Percentiles rank a stretch among this genome's conserved stretches.
phyloP scores from a whole-genome alignment of 768 basidiomycete genomes.

The Boletus tomentosulus region DNA sequence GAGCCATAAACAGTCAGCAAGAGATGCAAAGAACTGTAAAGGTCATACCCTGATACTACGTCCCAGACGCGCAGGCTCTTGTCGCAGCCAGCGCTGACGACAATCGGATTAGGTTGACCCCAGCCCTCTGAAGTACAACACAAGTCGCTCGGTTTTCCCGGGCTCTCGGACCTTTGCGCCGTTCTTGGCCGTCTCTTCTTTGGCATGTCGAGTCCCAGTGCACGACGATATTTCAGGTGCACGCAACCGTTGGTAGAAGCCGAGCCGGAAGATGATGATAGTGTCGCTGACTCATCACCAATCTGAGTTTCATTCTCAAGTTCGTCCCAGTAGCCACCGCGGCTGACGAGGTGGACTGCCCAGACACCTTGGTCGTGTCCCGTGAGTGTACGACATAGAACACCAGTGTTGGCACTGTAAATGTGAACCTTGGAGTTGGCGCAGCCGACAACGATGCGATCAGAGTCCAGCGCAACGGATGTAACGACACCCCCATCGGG shows the following conservation, averaged over 20 bases:
- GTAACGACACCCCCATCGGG: slow-evolving; percentile 71
- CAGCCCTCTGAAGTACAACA: slow-evolving; percentile 78
- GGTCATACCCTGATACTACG: slow-evolving; percentile 68
- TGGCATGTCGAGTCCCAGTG: slow-evolving; percentile 43
- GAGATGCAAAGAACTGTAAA: not conserved
- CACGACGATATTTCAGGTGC: slow-evolving; percentile 39
- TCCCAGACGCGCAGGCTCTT: slow-evolving; percentile 93
- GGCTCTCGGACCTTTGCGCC: slow-evolving; percentile 7
- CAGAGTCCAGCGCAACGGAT: slow-evolving; percentile 75
- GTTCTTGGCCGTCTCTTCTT: slow-evolving; percentile 22
- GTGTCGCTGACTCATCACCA: slow-evolving; percentile 4
- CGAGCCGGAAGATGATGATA: not conserved
- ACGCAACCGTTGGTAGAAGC: slow-evolving; percentile 22
- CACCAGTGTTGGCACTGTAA: slow-evolving; percentile 76
- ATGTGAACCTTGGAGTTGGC: slow-evolving; percentile 82
- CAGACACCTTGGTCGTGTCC: slow-evolving; percentile 93
- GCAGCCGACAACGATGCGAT: slow-evolving; percentile 86
- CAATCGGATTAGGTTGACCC: slow-evolving; percentile 79
- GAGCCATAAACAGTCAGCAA: slow-evolving; percentile 1
- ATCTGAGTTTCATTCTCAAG: slow-evolving; percentile 6
- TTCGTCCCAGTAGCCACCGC: slow-evolving; percentile 48
- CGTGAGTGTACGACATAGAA: slow-evolving; percentile 67
- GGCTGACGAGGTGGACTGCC: slow-evolving; percentile 77
- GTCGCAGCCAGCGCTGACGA: slow-evolving; percentile 93
- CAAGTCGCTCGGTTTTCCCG: slow-evolving; percentile 44